Evolutionary conservation across 257 asterid species (phyloP).

Genomic region (Solanum lignicaule): DNA sequence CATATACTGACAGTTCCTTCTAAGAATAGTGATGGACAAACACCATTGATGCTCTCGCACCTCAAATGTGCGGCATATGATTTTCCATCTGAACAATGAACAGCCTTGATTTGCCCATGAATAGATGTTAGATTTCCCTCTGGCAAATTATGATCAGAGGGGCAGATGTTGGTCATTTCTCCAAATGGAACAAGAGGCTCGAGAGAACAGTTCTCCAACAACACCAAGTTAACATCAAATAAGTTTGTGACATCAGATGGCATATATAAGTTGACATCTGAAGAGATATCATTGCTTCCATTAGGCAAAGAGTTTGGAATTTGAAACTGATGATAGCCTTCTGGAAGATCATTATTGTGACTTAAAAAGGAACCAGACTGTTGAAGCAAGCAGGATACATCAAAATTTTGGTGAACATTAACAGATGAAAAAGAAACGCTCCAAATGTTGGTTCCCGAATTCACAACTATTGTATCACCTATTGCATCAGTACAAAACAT

Average conservation of each 20-base stretch:
- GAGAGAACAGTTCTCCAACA: slow-evolving; percentile 3
- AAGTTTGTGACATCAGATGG: slow-evolving; percentile 31
- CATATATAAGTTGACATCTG: slow-evolving; percentile 38
- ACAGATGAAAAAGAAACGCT: slow-evolving; percentile 41
- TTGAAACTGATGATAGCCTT: slow-evolving; percentile 14
- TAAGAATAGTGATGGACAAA: slow-evolving; percentile 22
- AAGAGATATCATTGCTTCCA: slow-evolving; percentile 13
- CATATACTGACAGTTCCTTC: slow-evolving; percentile 38
- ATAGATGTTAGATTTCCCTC: slow-evolving; percentile 59
- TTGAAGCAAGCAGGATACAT: slow-evolving; percentile 14
- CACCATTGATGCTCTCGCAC: slow-evolving; percentile 5
- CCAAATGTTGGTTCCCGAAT: slow-evolving; percentile 34
- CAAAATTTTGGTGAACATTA: slow-evolving; percentile 25
- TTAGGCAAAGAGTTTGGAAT: slow-evolving; percentile 12
- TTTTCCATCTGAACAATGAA: slow-evolving; percentile 38
- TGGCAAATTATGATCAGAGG: slow-evolving; percentile 40
- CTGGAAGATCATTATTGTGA: slow-evolving; percentile 14
- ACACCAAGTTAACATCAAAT: slow-evolving; percentile 28
- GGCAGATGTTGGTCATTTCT: slow-evolving; percentile 16
- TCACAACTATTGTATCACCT: slow-evolving; percentile 31
- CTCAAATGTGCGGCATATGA: slow-evolving; percentile 23
- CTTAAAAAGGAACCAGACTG: slow-evolving; percentile 6
- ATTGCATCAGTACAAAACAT: slow-evolving; percentile 17
- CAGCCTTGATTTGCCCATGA: slow-evolving; percentile 46
- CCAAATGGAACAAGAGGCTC: slow-evolving; percentile 15